phyloP scores from a whole-genome alignment of 345 rosid genomes.

The Eutrema heterophyllum region DNA sequence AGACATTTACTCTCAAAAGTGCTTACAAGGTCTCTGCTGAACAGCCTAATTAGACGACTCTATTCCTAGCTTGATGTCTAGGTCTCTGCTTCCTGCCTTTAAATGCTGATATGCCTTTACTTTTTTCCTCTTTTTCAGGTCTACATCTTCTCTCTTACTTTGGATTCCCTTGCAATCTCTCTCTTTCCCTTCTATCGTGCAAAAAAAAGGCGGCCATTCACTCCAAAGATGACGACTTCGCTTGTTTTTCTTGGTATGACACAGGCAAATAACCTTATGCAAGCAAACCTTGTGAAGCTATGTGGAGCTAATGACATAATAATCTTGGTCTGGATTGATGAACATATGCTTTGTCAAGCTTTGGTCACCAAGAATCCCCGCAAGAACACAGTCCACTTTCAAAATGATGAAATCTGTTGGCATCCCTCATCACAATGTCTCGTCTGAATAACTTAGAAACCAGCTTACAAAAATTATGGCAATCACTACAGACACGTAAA shows the following conservation, averaged over 20 bases:
- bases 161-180: slow-evolving; percentile 5
- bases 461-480: slow-evolving; percentile 73
- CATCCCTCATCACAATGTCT: slow-evolving; percentile 71
- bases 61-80: slow-evolving; percentile 20
- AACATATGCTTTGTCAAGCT: slow-evolving; percentile 8
- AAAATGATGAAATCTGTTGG: slow-evolving; percentile 85
- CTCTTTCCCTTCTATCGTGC: slow-evolving; percentile 14
- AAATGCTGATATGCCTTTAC: slow-evolving; percentile 12
- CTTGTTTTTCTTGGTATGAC: neutral
- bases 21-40: slow-evolving; percentile 18
- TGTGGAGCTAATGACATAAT: neutral
- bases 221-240: neutral
- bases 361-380: slow-evolving; percentile 65
- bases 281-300: slow-evolving; percentile 11
- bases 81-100: slow-evolving; percentile 25
- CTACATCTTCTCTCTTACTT: slow-evolving; percentile 4
- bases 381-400: slow-evolving; percentile 77
- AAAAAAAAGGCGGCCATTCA: slow-evolving; percentile 7
- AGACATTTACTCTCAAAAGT: slow-evolving; percentile 19
- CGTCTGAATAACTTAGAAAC: slow-evolving; percentile 54
- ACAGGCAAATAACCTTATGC: slow-evolving; percentile 7
- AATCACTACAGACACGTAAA: slow-evolving; percentile 77
- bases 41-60: slow-evolving; percentile 25
- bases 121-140: slow-evolving; percentile 9
- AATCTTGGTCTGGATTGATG: neutral